Base-by-base conservation (phyloP, 345 rosid genomes). In the Orychophragmus violaceus region DNA sequence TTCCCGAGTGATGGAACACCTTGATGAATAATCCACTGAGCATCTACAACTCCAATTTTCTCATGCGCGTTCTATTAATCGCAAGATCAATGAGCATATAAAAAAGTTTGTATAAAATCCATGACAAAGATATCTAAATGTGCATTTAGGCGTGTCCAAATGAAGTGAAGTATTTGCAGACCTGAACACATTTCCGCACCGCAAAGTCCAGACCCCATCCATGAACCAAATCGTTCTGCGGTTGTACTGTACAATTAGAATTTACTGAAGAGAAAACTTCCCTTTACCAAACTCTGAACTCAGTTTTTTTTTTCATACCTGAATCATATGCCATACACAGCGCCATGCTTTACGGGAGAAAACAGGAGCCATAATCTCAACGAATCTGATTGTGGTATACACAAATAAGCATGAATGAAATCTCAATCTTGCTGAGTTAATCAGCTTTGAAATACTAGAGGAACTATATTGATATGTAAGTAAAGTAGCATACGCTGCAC, bases 301-400 rank as follows among this genome's bases (percentile, higher is more conserved):
- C 5, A 0, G 27, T 22, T n/a, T n/a, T 45, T 9, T 24, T 22
- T 29, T 30, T 6, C 48, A 45, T 55, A 79, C 99, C 95, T 90
- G 97, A 83, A 94, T 81, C 99, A 94, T 85, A 71, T 90, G 74
- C 97, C 99, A 94, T 57, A 85, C 95, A 73, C 99, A 90, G 3
- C 91, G 92, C 97, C 99, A 94, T 42, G 97, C 97, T 35, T 83
- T 78, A 28, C 84, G 90, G 66, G 97, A 90, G 76, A 94, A 94
- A 49, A 94, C 96, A 5, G 97, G 82, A 63, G 99, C 97, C 99
- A 94, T 94, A 67, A 94, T 90, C 84, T 94, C 97, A 0, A 94
- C 99, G 53, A 94, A 94, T 62, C 99, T 94, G 87, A 53, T 61
- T 68, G 13, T 18, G 36, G 25, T 33, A 32, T 45, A 3, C 17